Evolutionary conservation across 768 basidiomycete species (phyloP), one percentile per base, ranked within the genome.

Genomic region (Mycena leptocephala): DNA sequence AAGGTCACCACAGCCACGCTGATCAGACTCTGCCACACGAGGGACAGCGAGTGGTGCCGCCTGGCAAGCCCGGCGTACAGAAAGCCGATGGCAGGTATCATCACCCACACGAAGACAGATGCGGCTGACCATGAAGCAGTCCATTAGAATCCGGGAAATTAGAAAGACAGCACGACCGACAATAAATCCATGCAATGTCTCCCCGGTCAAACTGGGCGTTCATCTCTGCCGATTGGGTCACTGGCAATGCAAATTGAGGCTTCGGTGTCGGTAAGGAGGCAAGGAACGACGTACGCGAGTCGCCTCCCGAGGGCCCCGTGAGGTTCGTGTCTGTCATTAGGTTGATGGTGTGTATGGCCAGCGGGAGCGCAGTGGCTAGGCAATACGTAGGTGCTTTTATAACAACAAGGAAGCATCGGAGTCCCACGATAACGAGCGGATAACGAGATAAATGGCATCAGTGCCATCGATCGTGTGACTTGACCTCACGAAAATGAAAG

Each of bases 51-150:
- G 39, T 70, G 69, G 46, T 70, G 69, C 16, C 69, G 39, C 13
- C 69, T 70, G 5, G 69, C 69, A 32, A 95, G 89, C 78, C 92
- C 94, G 28, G 93, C 92, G 82, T 94, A 95, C 82, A 91, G 92
- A 83, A 85, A 92, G 72, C 92, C 91, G 62, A 93, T 89, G 48
- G 89, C 90, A 3, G 89, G 90, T 79, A 92, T 86, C 90, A 91
- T 92, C 75, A 91, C 83, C 85, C 86, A 93, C 22, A 92, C 92
- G 79, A 93, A 84, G 56, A 92, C 93, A 1, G 92, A 92, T 32
- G 91, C 91, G 13, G 89, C 85, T 70, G 93, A 20, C 39, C 39
- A 41, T 41, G 11, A 3, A 7, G 7, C 22, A 3, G 3, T 39
- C 26, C 67, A 61, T 62, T 18, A 53, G 32, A 0, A 51, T n/a